These are phyloP conservation scores for Cucumis variabilis DNA, from an alignment of 331 rosid genomes.

Conservation along the genomic window DNA sequence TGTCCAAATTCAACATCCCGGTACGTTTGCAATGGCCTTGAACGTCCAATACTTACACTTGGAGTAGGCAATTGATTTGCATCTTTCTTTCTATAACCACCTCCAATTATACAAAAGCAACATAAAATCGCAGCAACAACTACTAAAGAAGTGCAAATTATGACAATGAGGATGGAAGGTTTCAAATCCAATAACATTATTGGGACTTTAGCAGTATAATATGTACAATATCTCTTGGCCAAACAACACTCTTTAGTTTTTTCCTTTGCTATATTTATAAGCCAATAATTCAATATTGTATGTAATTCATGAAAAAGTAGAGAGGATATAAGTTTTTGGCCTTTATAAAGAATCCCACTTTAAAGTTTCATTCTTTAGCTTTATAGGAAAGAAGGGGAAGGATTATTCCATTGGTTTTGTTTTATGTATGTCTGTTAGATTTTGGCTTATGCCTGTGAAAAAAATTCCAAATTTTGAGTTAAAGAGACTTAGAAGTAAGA, in stretches of 20 bases:
- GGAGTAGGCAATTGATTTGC: not conserved
- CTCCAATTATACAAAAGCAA: not conserved
- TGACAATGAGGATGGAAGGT: slow-evolving; percentile 23
- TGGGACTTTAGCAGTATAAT: not conserved
- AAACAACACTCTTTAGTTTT: not conserved
- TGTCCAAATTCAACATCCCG: slow-evolving; percentile 27
- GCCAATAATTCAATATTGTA: not conserved
- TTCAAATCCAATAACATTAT: not conserved
- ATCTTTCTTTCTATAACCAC: not conserved
- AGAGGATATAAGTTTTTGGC: not conserved
- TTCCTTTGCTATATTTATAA: not conserved
- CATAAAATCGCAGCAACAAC: slow-evolving; percentile 8
- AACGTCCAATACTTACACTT: not conserved
- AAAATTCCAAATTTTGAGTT: not conserved
- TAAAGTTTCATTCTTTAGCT: not conserved
- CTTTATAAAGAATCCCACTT: not conserved
- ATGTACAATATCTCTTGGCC: too few species aligned
- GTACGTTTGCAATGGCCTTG: not conserved
- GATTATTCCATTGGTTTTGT: not conserved
- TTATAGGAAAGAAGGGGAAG: not conserved
- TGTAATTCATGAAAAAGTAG: not conserved
- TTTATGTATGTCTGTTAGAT: too few species aligned
- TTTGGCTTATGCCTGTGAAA: not conserved
- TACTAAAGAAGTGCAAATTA: slow-evolving; percentile 19
- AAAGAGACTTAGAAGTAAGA: too few species aligned